Base-by-base conservation (phyloP, 2,329 filamentous ascomycete species). In the Penicillium brasilianum region DNA sequence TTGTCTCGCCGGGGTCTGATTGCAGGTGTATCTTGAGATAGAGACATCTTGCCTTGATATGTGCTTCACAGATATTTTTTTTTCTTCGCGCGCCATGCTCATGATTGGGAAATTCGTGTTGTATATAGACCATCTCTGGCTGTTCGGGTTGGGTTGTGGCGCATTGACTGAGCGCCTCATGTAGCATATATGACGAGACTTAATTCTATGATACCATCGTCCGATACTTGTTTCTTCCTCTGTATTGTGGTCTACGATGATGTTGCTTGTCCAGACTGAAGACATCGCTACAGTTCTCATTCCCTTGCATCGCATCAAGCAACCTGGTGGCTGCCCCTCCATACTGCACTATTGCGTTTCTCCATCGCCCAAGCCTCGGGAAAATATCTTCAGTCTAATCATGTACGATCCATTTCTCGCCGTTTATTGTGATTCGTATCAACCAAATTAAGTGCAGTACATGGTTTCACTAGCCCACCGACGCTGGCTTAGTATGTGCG, bases 121-220 rank as follows among this genome's bases (percentile, higher is more conserved):
- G 72, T 73, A 76, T 75, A 76, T 76, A 76, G 72, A 76, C 68
- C 60, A 69, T 68, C 50, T 66, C 65, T 69, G 61, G 61, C 57
- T 65, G 61, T 69, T 66, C 55, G 58, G 66, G 49, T 66, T 65
- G 59, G 64, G 61, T 65, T 66, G 64, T 60, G 69, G 69, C 66
- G 65, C 61, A 68, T 67, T 66, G 60, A 62, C 60, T 64, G 57
- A 66, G 64, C 67, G 66, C 66, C 60, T 64, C 63, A 71, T 72
- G 68, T 70, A 71, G 65, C 65, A 71, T 69, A 70, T 68, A 66
- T 69, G 68, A 71, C 62, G 65, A 68, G 65, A 70, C 56, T 62
- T 70, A 71, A 70, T 71, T 68, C 59, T 54, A 70, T 62, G 67
- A 71, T 72, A 70, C 66, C 65, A 63, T 64, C 50, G 56, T 66